Conservation (phyloP, 2,329 filamentous ascomycete genomes). For the Pezicula rhizophila region DNA sequence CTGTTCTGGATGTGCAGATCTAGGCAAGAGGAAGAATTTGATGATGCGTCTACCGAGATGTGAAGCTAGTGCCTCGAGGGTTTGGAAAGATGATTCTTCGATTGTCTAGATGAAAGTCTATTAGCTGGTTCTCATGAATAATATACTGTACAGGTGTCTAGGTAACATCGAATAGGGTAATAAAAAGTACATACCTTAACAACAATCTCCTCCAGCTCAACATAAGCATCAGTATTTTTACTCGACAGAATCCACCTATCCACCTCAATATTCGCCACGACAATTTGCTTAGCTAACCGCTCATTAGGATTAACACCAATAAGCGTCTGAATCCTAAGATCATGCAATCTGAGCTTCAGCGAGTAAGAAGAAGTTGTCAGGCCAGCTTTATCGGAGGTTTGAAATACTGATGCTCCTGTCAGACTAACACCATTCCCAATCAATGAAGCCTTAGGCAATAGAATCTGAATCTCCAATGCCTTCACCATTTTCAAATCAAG, state of each 20-base stretch:
- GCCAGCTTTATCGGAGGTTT: conserved; percentile 7
- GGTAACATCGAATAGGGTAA: background rate
- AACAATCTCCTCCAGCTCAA: conserved; percentile 51
- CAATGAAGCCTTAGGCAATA: conserved; percentile 63
- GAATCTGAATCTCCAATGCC: conserved; percentile 45
- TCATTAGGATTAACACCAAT: conserved; percentile 72
- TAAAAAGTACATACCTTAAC: conserved; percentile 47
- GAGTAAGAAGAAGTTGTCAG: conserved; percentile 19
- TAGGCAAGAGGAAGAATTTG: conserved; percentile 32
- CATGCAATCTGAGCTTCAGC: conserved; percentile 37
- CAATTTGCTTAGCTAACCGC: conserved; percentile 58
- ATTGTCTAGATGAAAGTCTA: conserved; percentile 36
- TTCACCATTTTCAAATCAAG: conserved; percentile 33
- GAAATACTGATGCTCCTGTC: conserved; percentile 35
- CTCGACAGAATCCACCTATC: conserved; percentile 36
- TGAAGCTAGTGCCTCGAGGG: conserved; percentile 54
- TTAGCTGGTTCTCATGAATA: too few species aligned
- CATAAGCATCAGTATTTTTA: conserved; percentile 43
- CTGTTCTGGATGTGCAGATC: conserved; percentile 11
- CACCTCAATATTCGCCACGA: conserved; percentile 57
- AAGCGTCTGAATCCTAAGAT: conserved; percentile 58
- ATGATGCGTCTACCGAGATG: conserved; percentile 41
- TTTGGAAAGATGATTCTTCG: conserved; percentile 52
- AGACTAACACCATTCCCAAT: conserved; percentile 55
- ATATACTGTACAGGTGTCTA: background rate